Base-by-base conservation (phyloP, 2,329 filamentous ascomycete species). In the Fusarium sp. region DNA sequence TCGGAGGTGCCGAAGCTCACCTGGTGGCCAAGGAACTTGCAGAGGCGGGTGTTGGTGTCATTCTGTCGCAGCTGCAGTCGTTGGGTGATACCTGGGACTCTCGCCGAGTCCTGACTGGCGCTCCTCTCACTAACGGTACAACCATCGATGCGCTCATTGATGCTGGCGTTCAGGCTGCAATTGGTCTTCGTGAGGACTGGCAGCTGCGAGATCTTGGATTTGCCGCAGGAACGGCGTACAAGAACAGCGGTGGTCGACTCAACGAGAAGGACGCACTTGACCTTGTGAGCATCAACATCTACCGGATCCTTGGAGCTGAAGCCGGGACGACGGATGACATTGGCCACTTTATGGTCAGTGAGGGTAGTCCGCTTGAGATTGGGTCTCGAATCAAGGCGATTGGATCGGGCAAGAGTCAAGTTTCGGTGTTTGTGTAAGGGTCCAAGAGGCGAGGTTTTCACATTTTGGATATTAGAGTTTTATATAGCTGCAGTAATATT, bases 41-140 rank as follows among this genome's bases (percentile, higher is more conserved):
- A 0, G 83, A 83, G 0, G 89, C 90, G 0, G 74, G 84, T 1
- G 88, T 91, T 0, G 86, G 88, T 67, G 89, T 93, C 22, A 87
- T 93, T 29, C 86, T 93, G 2, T 85, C 88, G 0, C 91, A 91
- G 1, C 80, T 91, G 14, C 87, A 90, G 71, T 86, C 89, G 0
- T 90, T 88, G 76, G 85, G 86, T 3, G 80, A 78, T 4, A 80
- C 79, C 0, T 93, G 91, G 91, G 90, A 92, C 70, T 84, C 91
- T 80, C 88, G 90, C 0, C 88, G 91, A 2, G 87, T 89, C 0
- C 83, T 93, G 13, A 88, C 90, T 0, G 91, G 91, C 2, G 91
- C 91, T 6, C 91, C 91, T 1, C 84, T 93, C 1, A 91, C 91
- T 1, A 91, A 92, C 74, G 90, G 91, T 29, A 93, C 91, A 1